These are phyloP conservation scores for Gracilaria gracilis DNA, from an alignment of 23 red algal species.

Conservation along the genomic window DNA sequence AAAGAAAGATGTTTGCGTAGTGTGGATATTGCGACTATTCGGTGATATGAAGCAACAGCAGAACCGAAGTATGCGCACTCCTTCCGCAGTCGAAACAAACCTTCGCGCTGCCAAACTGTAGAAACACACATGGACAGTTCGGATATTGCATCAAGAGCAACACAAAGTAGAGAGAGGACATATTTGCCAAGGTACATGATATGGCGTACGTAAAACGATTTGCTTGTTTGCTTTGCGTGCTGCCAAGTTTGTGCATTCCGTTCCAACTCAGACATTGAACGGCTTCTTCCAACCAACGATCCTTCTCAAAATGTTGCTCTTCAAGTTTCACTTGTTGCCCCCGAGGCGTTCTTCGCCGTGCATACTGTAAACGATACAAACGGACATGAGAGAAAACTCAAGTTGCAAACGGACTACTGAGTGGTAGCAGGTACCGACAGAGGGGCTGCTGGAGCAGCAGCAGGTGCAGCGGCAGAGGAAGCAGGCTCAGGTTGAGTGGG, in stretches of 20 bases:
- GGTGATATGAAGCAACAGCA: conserved; percentile 11
- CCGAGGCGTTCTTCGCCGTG: background rate
- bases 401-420: conserved; percentile 12
- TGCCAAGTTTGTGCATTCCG: background rate
- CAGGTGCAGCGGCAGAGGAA: background rate
- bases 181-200: background rate
- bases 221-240: background rate
- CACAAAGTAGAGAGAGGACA: background rate
- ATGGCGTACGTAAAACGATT: background rate
- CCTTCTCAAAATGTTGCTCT: background rate
- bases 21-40: conserved; percentile 36
- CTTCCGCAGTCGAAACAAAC: background rate
- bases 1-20: conserved; percentile 42
- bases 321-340: background rate
- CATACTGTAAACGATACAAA: background rate
- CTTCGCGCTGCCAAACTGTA: conserved; percentile 6
- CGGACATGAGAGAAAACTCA: conserved; percentile 5
- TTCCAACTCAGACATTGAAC: background rate
- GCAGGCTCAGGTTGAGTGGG: background rate
- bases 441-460: background rate
- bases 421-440: conserved; percentile 30
- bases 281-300: background rate
- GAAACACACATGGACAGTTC: background rate
- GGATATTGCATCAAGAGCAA: background rate
- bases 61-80: background rate